Evolutionary conservation across 176 grass and related monocot species (phyloP).

Genomic region (Alopecurus myosuroides): DNA sequence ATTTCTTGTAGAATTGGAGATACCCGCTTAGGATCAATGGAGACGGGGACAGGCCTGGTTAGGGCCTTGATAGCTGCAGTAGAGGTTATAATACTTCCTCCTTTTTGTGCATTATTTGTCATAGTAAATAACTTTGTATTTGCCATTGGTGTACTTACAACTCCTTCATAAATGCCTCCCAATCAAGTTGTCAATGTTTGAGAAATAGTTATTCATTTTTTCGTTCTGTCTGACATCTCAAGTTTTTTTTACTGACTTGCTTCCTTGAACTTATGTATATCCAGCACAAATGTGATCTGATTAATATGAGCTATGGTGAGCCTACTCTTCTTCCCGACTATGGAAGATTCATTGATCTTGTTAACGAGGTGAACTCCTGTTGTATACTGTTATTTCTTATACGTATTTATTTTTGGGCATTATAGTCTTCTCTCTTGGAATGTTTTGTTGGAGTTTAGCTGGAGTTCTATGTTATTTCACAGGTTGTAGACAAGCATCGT

Average conservation of each 20-base stretch:
- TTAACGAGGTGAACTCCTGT: slow-evolving; percentile 67
- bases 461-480: slow-evolving; percentile 33
- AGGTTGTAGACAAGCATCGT: slow-evolving; percentile 91
- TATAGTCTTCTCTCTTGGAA: neutral
- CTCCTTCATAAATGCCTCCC: slow-evolving; percentile 1
- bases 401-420: neutral
- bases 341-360: slow-evolving; percentile 95
- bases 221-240: slow-evolving; percentile 14
- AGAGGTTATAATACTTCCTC: slow-evolving; percentile 54
- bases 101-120: slow-evolving; percentile 17
- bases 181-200: neutral
- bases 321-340: slow-evolving; percentile 93
- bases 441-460: slow-evolving; percentile 21
- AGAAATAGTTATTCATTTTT: neutral
- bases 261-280: slow-evolving; percentile 40
- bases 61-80: slow-evolving; percentile 94
- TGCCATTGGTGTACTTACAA: neutral
- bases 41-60: slow-evolving; percentile 94
- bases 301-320: slow-evolving; percentile 99
- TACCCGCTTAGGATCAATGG: slow-evolving; percentile 94
- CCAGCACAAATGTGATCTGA: slow-evolving; percentile 98
- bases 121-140: slow-evolving; percentile 18
- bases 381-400: slow-evolving; percentile 21
- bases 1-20: slow-evolving; percentile 99
- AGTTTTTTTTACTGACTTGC: neutral